These are phyloP conservation scores for Pythium sukuiense DNA, from an alignment of 352 stramenopile species.

Conservation along the genomic window DNA sequence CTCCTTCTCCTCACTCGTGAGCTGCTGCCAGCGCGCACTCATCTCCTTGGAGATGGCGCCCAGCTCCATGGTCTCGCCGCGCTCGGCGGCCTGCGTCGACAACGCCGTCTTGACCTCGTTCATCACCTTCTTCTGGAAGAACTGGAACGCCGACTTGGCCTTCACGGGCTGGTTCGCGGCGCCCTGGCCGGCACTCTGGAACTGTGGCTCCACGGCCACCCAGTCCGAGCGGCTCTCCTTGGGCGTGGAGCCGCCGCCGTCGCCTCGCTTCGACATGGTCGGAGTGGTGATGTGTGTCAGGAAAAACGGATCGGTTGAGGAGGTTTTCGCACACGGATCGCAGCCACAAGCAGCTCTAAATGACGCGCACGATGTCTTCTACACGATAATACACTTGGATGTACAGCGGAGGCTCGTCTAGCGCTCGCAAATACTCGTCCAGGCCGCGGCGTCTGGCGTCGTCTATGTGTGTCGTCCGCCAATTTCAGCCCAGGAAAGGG, in stretches of 20 bases:
- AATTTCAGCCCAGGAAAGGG: conserved; percentile 15
- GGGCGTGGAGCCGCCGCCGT: conserved; percentile 10
- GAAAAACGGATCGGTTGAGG: background rate
- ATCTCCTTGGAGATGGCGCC: conserved; percentile 73
- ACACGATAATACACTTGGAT: background rate
- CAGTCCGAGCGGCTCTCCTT: conserved; percentile 76
- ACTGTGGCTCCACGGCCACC: conserved; percentile 80
- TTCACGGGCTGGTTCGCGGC: conserved; percentile 48
- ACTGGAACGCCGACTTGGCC: conserved; percentile 73
- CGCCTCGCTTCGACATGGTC: conserved; percentile 21
- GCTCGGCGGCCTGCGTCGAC: conserved; percentile 38
- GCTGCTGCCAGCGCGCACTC: conserved; percentile 71
- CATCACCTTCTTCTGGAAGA: conserved; percentile 79
- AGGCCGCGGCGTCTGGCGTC: conserved; percentile 1
- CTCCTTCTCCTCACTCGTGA: conserved; percentile 59
- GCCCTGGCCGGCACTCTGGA: conserved; percentile 42
- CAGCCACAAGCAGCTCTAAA: conserved; percentile 3
- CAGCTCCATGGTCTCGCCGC: conserved; percentile 55
- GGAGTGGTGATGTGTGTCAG: background rate
- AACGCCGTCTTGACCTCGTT: conserved; percentile 63
- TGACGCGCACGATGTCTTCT: background rate
- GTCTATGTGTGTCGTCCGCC: conserved; percentile 4
- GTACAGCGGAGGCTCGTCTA: background rate
- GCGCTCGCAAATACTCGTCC: background rate
- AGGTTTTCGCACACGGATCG: background rate